These are phyloP conservation scores for Miamiensis avidus DNA, from an alignment of 169 alveolate genomes.

Conservation along the genomic window DNA sequence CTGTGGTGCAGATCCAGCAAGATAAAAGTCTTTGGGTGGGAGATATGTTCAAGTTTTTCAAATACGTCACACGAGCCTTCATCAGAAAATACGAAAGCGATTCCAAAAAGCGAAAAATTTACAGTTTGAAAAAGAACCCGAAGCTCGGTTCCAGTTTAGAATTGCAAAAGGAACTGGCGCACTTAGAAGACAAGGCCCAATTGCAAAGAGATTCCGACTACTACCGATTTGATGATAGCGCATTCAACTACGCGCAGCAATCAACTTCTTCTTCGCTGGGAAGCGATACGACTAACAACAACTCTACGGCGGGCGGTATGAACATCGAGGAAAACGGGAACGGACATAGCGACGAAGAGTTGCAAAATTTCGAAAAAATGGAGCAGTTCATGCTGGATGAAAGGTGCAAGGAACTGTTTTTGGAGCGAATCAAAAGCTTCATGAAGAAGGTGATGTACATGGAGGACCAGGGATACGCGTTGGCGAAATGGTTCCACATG, in stretches of 20 bases:
- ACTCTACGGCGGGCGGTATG: background rate
- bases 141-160: background rate
- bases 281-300: background rate
- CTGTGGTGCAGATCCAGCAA: background rate
- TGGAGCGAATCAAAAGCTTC: background rate
- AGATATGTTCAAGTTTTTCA: conserved; percentile 13
- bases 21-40: conserved; percentile 1
- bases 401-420: conserved; percentile 7
- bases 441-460: conserved; percentile 16
- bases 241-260: too few species aligned
- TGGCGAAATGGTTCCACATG: background rate
- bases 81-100: conserved; percentile 19
- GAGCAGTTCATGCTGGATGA: conserved; percentile 5
- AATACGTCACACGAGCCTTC: conserved; percentile 12
- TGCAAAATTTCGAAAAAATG: too few species aligned
- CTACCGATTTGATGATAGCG: too few species aligned
- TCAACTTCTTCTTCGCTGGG: too few species aligned
- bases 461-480: conserved; percentile 9
- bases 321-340: background rate
- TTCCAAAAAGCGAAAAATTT: background rate
- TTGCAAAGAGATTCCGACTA: too few species aligned
- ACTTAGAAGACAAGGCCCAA: too few species aligned
- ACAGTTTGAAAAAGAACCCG: background rate
- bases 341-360: too few species aligned
- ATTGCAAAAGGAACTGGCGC: background rate